Evolutionary conservation across 164 flowering plant genomes (phyloP).

Genomic region (Euptelea pleiosperma): DNA sequence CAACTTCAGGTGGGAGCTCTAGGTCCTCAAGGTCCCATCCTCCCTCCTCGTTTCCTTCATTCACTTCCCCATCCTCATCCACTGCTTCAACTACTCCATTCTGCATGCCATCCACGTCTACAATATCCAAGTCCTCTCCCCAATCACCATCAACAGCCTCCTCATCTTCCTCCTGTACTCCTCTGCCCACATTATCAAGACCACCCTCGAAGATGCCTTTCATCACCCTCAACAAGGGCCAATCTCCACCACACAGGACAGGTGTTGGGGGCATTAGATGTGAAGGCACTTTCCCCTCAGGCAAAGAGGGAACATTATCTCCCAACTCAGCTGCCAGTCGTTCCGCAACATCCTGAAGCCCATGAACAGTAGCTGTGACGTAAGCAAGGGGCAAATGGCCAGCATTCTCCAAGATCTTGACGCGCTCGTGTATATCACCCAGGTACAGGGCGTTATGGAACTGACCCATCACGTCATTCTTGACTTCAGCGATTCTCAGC

Average conservation of each 20-base stretch:
- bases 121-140: conserved; percentile 76
- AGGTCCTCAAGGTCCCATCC: conserved; percentile 78
- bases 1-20: conserved; percentile 62
- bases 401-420: conserved; percentile 71
- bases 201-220: conserved; percentile 85
- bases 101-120: conserved; percentile 51
- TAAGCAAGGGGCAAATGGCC: conserved; percentile 94
- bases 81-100: conserved; percentile 54
- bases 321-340: conserved; percentile 65
- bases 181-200: conserved; percentile 48
- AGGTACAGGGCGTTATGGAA: conserved; percentile 88
- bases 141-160: conserved; percentile 70
- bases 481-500: conserved; percentile 85
- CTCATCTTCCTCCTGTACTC: conserved; percentile 52
- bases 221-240: conserved; percentile 74
- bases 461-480: conserved; percentile 93
- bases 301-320: conserved; percentile 62
- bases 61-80: conserved; percentile 55
- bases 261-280: conserved; percentile 80
- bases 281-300: conserved; percentile 46
- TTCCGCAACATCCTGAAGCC: conserved; percentile 66
- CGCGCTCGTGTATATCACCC: conserved; percentile 80
- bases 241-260: conserved; percentile 64
- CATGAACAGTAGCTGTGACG: conserved; percentile 71
- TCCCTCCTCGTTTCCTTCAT: conserved; percentile 61